These are phyloP conservation scores for Paramarasmius palmivorus DNA, from an alignment of 1,284 basidiomycete genomes.

Conservation along the genomic window DNA sequence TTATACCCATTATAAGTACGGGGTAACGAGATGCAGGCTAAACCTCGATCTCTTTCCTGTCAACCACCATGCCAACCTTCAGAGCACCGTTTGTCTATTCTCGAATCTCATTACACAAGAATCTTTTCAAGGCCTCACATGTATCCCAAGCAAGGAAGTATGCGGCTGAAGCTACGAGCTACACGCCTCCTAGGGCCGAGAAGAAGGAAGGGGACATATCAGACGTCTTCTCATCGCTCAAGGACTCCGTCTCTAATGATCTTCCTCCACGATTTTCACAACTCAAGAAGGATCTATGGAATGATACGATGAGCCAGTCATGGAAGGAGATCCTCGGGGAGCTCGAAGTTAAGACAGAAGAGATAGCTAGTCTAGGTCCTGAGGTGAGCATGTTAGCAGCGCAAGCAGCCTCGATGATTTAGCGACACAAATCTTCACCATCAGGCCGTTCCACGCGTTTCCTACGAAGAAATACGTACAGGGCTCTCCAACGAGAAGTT, in stretches of 20 bases:
- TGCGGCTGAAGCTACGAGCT: no score
- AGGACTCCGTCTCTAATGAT: constrained; percentile 36
- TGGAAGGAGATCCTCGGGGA: constrained; percentile 59
- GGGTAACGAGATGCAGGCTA: no score
- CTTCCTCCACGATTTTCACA: constrained; percentile 60
- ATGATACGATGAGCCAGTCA: constrained; percentile 46
- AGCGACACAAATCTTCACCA: constrained; percentile 1
- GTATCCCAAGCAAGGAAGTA: no score
- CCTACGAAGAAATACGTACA: constrained; percentile 46
- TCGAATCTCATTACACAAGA: no score
- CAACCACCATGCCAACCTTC: no score
- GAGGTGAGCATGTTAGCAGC: constrained; percentile 30
- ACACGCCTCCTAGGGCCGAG: no score
- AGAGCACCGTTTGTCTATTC: no score
- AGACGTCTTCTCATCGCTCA: constrained; percentile 58
- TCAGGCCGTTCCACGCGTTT: constrained; percentile 61
- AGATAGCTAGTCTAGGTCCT: constrained; percentile 45
- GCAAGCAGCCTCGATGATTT: background rate
- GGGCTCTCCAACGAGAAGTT: constrained; percentile 42
- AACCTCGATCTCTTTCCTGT: no score
- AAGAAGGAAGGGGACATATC: constrained; percentile 52
- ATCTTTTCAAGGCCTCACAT: no score
- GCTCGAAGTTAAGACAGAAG: constrained; percentile 42
- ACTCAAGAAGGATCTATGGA: constrained; percentile 58
- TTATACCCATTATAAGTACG: no score